These are phyloP conservation scores for Myxozyma sirexii DNA, from an alignment of 805 yeast genomes.

Conservation along the genomic window DNA sequence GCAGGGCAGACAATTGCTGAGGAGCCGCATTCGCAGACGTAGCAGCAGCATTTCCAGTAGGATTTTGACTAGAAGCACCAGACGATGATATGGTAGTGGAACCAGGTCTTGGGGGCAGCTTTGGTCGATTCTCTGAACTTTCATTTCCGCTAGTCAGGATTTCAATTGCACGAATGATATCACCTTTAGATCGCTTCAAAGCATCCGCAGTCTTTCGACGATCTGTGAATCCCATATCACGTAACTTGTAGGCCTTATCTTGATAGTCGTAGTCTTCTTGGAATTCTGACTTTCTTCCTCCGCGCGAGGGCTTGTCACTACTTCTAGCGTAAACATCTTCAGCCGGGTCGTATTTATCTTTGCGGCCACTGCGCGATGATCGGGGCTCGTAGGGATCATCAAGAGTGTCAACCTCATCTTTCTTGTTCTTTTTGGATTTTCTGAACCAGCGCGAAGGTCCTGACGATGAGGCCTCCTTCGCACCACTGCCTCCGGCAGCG, in stretches of 20 bases:
- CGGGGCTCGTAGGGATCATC: constrained; percentile 6
- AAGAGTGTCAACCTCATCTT: not conserved
- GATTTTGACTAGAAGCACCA: constrained; percentile 9
- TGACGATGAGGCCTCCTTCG: not conserved
- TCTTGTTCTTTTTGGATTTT: constrained; percentile 12
- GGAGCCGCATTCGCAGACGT: not conserved
- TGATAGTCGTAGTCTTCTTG: constrained; percentile 33
- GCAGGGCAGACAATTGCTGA: not conserved
- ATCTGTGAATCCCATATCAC: constrained; percentile 60
- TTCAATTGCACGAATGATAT: constrained; percentile 60
- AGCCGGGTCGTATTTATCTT: not conserved
- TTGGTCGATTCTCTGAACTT: constrained; percentile 13
- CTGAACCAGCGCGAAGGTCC: constrained; percentile 23
- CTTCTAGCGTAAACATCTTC: constrained; percentile 1
- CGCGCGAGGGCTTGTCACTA: not conserved
- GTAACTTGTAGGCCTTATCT: constrained; percentile 51
- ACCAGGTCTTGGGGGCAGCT: constrained; percentile 29
- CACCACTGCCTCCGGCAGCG: not conserved
- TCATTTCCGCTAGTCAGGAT: constrained; percentile 38
- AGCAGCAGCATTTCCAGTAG: constrained; percentile 3
- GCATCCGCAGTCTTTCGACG: constrained; percentile 66
- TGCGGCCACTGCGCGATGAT: not conserved
- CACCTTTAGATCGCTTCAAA: constrained; percentile 60
- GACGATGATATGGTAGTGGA: constrained; percentile 10
- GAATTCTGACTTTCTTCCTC: constrained; percentile 10